A percentile compares a stretch with the other conserved stretches of the same genome.
phyloP scores from a whole-genome alignment of 2,329 filamentous ascomycete species.

The Curvularia lunata region DNA sequence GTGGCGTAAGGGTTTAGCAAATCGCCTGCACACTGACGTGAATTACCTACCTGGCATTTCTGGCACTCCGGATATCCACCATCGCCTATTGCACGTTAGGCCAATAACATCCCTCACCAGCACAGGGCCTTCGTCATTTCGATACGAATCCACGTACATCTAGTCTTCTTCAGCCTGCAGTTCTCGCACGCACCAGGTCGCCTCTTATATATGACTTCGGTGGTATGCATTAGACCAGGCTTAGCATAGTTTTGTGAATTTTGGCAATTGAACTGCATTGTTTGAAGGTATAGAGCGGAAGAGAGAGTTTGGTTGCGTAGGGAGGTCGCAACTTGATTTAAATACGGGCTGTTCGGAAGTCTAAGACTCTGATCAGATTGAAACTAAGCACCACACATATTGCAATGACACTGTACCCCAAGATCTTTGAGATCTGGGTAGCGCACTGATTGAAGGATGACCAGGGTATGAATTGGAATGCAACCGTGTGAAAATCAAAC shows the following conservation, averaged over 20 bases:
- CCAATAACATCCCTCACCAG: not conserved
- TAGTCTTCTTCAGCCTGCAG: not conserved
- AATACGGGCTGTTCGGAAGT: not conserved
- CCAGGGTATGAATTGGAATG: too few relatives aligned
- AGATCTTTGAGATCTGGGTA: too few relatives aligned
- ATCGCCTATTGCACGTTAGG: not conserved
- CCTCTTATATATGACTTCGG: not conserved
- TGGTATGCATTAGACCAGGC: not conserved
- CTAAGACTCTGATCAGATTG: too few relatives aligned
- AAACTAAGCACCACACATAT: too few relatives aligned
- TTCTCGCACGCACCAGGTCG: not conserved
- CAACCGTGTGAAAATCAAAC: too few relatives aligned
- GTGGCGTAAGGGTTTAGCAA: not conserved
- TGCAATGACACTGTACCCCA: too few relatives aligned
- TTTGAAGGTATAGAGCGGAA: not conserved
- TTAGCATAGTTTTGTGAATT: not conserved
- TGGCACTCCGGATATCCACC: not conserved
- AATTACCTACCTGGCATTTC: not conserved
- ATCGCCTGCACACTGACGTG: not conserved
- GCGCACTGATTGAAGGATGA: too few relatives aligned
- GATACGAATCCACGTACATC: not conserved
- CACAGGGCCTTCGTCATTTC: not conserved
- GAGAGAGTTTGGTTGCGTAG: not conserved
- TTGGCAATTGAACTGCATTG: not conserved
- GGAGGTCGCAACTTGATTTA: not conserved